Conservation (phyloP, 2,329 filamentous ascomycete genomes). For the Fusarium sp. region DNA sequence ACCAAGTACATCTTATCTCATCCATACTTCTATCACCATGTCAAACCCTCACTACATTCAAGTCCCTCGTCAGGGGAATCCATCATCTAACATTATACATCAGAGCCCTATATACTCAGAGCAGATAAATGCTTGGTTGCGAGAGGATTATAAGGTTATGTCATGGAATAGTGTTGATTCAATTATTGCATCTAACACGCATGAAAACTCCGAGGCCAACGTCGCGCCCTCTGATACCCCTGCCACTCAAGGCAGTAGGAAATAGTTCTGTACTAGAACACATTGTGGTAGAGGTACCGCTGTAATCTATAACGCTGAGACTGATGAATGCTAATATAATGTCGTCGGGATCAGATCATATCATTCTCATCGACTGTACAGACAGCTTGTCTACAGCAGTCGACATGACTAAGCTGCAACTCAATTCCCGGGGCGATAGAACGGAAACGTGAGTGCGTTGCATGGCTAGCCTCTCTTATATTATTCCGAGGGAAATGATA, state of each 20-base stretch:
- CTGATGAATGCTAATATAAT: neutral
- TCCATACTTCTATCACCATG: neutral
- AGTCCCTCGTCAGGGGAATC: neutral
- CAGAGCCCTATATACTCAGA: neutral
- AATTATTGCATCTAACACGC: neutral
- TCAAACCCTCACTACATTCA: neutral
- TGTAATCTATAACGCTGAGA: fast-evolving
- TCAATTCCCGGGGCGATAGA: neutral
- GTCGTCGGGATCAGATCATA: neutral
- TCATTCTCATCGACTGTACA: neutral
- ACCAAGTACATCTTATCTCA: neutral
- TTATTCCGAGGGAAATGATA: fast-evolving
- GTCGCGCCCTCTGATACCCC: neutral
- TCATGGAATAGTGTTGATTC: neutral
- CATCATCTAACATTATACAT: neutral
- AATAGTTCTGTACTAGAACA: neutral
- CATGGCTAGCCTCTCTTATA: neutral
- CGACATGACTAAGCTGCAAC: neutral
- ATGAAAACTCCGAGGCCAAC: neutral
- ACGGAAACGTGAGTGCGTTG: neutral
- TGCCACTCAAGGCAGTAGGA: slow-evolving; percentile 1
- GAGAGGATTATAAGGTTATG: neutral
- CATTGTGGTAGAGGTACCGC: neutral
- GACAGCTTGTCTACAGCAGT: neutral
- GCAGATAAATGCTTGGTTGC: neutral